Evolutionary conservation across 345 rosid genomes (phyloP).

Genomic region (Syzygium grande): DNA sequence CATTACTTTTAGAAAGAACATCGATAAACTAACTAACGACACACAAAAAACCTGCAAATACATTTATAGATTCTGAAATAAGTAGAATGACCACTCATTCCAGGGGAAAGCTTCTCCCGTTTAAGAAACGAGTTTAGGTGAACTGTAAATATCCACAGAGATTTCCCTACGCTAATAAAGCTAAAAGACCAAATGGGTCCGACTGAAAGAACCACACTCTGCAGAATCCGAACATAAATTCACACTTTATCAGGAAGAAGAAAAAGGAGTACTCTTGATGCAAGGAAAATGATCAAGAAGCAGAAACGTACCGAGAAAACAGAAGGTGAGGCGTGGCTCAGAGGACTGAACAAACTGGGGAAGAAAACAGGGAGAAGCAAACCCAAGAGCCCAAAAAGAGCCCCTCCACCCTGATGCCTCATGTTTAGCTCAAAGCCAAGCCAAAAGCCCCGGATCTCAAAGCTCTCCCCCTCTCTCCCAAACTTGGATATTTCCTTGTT

Average conservation of each 20-base stretch:
- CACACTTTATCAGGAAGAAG: background rate
- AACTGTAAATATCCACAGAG: background rate
- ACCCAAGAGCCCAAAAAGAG: background rate
- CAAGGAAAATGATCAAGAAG: background rate
- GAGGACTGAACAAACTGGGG: background rate
- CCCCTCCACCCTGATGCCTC: background rate
- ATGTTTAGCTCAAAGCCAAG: background rate
- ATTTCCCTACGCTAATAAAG: background rate
- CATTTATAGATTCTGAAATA: background rate
- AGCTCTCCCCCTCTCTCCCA: background rate
- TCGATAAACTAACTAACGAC: background rate
- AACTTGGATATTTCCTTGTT: background rate
- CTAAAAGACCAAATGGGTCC: background rate
- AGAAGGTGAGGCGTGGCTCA: background rate
- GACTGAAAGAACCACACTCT: background rate
- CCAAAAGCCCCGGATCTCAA: background rate
- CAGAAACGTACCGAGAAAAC: background rate
- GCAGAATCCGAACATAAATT: background rate
- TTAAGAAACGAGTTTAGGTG: background rate
- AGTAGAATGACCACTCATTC: background rate
- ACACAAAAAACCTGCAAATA: background rate
- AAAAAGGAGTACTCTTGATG: background rate
- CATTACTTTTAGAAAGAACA: background rate
- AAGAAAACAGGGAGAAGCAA: background rate
- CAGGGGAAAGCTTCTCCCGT: background rate